A percentile compares a stretch with the other conserved stretches of the same genome.
These are phyloP conservation scores for Leucaena leucocephala DNA, from an alignment of 306 rosid genomes.

Conservation along the genomic window DNA sequence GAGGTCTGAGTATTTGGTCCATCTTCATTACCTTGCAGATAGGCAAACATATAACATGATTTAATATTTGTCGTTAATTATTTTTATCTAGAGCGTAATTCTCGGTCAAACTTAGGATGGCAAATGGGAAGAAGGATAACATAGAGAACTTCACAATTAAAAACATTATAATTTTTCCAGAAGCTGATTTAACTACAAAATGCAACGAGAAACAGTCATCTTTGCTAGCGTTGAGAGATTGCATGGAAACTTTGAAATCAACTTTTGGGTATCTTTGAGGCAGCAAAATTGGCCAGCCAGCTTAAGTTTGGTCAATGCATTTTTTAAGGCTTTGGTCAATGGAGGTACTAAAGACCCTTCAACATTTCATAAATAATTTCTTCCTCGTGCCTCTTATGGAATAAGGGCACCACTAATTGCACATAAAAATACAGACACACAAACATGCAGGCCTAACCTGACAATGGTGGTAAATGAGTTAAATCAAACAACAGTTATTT, in stretches of 20 bases:
- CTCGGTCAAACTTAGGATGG: not conserved
- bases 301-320: not conserved
- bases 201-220: not conserved
- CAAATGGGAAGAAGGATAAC: not conserved
- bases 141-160: not conserved
- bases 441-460: constrained; percentile 17
- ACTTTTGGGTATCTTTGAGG: constrained; percentile 3
- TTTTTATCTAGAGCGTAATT: not conserved
- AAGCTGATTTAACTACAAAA: constrained; percentile 29
- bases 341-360: not conserved
- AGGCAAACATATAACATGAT: constrained; percentile 32
- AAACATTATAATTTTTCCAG: not conserved
- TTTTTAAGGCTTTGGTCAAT: not conserved
- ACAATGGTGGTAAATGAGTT: not conserved
- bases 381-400: not conserved
- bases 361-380: not conserved
- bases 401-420: not conserved
- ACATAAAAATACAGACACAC: not conserved
- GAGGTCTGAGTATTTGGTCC: constrained; percentile 40
- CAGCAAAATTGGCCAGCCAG: not conserved
- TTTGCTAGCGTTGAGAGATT: not conserved
- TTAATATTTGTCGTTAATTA: constrained; percentile 9
- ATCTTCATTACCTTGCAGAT: constrained; percentile 42
- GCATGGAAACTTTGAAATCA: not conserved
- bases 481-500: not conserved